These are phyloP conservation scores for Rhododendron williamsianum DNA, from an alignment of 148 eudicot species.

Conservation along the genomic window DNA sequence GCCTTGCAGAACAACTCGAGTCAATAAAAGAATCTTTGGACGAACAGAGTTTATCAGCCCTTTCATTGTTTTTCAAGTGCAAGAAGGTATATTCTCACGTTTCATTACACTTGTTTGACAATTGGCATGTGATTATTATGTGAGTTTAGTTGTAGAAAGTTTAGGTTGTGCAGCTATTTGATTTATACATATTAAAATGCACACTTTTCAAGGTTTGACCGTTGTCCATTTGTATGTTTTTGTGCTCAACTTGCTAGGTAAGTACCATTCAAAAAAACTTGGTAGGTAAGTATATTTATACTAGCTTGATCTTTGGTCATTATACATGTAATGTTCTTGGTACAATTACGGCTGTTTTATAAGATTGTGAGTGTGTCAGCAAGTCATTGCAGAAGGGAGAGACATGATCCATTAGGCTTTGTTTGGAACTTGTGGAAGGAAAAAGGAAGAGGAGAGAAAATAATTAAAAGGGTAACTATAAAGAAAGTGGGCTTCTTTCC, in stretches of 20 bases:
- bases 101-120: not conserved
- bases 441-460: too few species aligned
- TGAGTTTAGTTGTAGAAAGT: not conserved
- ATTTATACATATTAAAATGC: not conserved
- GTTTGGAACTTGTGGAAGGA: too few species aligned
- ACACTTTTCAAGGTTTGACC: not conserved
- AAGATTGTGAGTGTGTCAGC: not conserved
- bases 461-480: too few species aligned
- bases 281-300: not conserved
- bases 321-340: not conserved
- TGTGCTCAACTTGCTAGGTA: not conserved
- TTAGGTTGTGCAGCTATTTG: not conserved
- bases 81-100: constrained; percentile 51
- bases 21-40: constrained; percentile 73
- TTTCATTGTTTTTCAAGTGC: constrained; percentile 58
- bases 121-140: not conserved
- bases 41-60: constrained; percentile 43
- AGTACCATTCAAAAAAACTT: not conserved
- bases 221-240: not conserved
- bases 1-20: constrained; percentile 90
- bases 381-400: not conserved
- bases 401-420: not conserved
- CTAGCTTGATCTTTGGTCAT: not conserved
- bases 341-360: not conserved
- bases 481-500: too few species aligned